phyloP scores from a whole-genome alignment of 2,329 filamentous ascomycete species.

The Aspergillus fischeri region DNA sequence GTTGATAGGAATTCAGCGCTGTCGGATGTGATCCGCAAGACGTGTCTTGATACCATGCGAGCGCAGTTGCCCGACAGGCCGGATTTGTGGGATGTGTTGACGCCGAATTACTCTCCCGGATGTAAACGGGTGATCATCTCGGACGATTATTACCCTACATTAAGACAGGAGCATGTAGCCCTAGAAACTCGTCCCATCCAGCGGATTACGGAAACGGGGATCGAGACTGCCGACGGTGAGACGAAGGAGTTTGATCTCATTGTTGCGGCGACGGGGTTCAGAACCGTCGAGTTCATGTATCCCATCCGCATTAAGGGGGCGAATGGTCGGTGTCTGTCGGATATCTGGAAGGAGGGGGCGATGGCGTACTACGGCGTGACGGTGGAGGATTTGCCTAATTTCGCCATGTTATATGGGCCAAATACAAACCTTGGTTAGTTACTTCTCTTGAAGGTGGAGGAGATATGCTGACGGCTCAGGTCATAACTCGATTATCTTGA shows the following conservation, averaged over 20 bases:
- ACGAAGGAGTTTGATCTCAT: slow-evolving; percentile 51
- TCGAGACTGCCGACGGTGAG: slow-evolving; percentile 44
- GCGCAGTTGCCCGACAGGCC: slow-evolving; percentile 45
- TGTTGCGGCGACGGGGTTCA: slow-evolving; percentile 57
- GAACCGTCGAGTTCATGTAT: slow-evolving; percentile 56
- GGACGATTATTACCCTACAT: slow-evolving; percentile 54
- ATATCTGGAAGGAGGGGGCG: slow-evolving; percentile 54
- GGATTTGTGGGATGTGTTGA: slow-evolving; percentile 51
- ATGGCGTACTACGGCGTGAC: slow-evolving; percentile 50
- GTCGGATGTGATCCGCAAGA: slow-evolving; percentile 38
- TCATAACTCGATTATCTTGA: slow-evolving; percentile 57
- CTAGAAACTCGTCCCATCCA: slow-evolving; percentile 51
- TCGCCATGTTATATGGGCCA: slow-evolving; percentile 56
- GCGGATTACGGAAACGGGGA: slow-evolving; percentile 44
- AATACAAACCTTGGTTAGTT: slow-evolving; percentile 48
- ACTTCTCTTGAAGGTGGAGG: background rate
- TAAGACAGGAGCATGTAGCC: slow-evolving; percentile 45
- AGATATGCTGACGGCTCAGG: slow-evolving; percentile 24
- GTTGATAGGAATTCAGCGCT: slow-evolving; percentile 37
- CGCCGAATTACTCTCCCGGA: slow-evolving; percentile 51
- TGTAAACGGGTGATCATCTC: slow-evolving; percentile 54
- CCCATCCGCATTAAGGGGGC: slow-evolving; percentile 52
- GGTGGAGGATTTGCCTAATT: slow-evolving; percentile 52
- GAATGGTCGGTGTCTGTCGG: slow-evolving; percentile 39
- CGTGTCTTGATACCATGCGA: slow-evolving; percentile 40